These are phyloP conservation scores for Myxozyma geophila DNA, from an alignment of 805 yeast species.

Conservation along the genomic window DNA sequence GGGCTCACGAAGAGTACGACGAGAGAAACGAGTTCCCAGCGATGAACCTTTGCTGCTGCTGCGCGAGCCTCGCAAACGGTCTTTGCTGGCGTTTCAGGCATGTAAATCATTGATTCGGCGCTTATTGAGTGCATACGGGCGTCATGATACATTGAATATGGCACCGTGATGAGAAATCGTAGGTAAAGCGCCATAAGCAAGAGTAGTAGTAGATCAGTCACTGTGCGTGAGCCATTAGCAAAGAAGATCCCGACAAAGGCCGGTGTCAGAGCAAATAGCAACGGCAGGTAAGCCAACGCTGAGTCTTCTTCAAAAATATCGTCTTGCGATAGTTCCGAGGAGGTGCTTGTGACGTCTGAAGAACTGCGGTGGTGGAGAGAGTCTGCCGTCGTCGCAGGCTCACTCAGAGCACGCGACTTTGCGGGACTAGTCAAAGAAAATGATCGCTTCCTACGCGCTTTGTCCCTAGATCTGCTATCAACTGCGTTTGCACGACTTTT, in stretches of 20 bases:
- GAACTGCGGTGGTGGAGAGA: background rate
- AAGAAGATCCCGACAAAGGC: slow-evolving; percentile 18
- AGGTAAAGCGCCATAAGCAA: slow-evolving; percentile 21
- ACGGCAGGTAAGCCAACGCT: slow-evolving; percentile 20
- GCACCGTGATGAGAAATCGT: slow-evolving; percentile 18
- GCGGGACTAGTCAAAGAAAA: background rate
- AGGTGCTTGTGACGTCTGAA: background rate
- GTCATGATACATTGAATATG: slow-evolving; percentile 23
- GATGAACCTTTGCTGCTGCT: slow-evolving; percentile 6
- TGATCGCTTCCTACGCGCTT: background rate
- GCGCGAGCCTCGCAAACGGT: background rate
- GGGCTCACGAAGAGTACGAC: slow-evolving; percentile 22
- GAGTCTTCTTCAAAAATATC: background rate
- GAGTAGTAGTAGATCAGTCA: slow-evolving; percentile 19
- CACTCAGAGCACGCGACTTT: background rate
- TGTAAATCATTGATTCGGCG: slow-evolving; percentile 1
- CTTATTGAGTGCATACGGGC: slow-evolving; percentile 7
- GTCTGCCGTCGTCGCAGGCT: background rate
- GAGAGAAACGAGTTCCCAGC: slow-evolving; percentile 20
- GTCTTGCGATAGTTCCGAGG: background rate
- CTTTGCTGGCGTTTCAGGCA: background rate
- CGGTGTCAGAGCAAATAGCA: slow-evolving; percentile 18
- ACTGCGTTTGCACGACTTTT: background rate
- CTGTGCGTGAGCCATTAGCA: slow-evolving; percentile 8
- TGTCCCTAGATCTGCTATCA: background rate